Evolutionary conservation across 768 basidiomycete species (phyloP).

Genomic region (Russula olivacea): DNA sequence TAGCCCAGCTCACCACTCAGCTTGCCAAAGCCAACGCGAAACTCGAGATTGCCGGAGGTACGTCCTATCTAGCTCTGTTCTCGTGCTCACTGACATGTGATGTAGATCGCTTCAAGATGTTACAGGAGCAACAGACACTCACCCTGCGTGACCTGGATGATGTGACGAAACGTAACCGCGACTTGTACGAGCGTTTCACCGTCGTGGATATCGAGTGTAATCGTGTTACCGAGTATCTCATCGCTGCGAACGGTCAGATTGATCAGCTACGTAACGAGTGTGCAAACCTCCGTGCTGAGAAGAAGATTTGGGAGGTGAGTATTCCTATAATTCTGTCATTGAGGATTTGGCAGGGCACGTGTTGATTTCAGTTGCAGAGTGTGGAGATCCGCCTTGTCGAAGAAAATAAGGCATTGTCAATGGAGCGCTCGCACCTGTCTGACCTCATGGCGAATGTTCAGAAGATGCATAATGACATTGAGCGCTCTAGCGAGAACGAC

Average conservation of each 20-base stretch:
- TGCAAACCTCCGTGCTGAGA: conserved; percentile 87
- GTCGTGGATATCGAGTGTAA: conserved; percentile 70
- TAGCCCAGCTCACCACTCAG: conserved; percentile 53
- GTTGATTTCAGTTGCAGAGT: conserved; percentile 40
- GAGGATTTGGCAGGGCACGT: not conserved
- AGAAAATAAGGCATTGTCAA: conserved; percentile 73
- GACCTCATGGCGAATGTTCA: conserved; percentile 85
- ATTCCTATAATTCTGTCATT: not conserved
- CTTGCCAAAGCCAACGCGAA: conserved; percentile 83
- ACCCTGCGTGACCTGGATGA: conserved; percentile 62
- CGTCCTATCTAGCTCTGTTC: conserved; percentile 27
- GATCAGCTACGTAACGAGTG: conserved; percentile 82
- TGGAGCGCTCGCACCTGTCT: conserved; percentile 79
- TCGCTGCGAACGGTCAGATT: conserved; percentile 49
- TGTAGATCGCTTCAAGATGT: conserved; percentile 63
- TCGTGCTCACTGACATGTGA: not conserved
- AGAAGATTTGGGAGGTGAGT: conserved; percentile 84
- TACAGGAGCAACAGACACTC: conserved; percentile 59
- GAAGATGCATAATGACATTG: no score
- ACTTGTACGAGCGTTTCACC: conserved; percentile 67
- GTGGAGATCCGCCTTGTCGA: conserved; percentile 76
- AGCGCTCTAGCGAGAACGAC: conserved; percentile 83
- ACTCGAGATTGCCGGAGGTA: conserved; percentile 71
- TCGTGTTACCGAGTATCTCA: conserved; percentile 61
- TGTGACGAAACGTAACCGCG: conserved; percentile 59